Conservation (phyloP, 768 basidiomycete genomes). For the Tylopilus rubrobrunneus region DNA sequence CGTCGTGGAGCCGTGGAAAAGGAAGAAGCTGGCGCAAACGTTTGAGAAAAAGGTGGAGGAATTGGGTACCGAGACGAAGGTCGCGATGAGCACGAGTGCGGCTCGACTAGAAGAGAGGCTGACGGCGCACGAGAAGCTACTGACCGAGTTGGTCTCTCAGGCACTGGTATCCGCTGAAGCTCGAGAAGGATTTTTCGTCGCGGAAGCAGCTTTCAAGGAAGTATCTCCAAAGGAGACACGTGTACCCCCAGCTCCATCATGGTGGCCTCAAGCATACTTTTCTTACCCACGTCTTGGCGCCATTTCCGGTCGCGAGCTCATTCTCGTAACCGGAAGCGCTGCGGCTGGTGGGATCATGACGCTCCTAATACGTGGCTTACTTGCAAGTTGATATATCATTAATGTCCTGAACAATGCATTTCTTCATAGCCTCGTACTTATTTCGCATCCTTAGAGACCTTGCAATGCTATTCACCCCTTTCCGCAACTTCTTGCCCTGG, state of each 20-base stretch:
- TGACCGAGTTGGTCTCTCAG: conserved; percentile 28
- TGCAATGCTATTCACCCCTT: conserved; percentile 3
- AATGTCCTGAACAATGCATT: not conserved
- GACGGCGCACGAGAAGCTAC: conserved; percentile 40
- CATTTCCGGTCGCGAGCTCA: conserved; percentile 19
- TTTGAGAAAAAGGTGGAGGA: conserved; percentile 81
- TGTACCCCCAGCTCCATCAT: not conserved
- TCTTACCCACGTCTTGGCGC: conserved; percentile 9
- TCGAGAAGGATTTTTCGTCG: conserved; percentile 6
- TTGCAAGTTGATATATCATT: conserved; percentile 12
- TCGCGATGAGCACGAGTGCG: conserved; percentile 46
- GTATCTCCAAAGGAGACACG: not conserved
- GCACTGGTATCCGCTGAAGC: conserved; percentile 5
- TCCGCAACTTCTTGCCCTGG: not conserved
- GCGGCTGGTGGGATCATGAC: conserved; percentile 24
- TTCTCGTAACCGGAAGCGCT: conserved; percentile 30
- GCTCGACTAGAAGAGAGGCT: conserved; percentile 46
- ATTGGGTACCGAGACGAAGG: conserved; percentile 40
- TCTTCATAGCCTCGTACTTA: not conserved
- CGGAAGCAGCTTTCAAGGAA: conserved; percentile 5
- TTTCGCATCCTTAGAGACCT: not conserved
- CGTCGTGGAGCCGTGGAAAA: conserved; percentile 96
- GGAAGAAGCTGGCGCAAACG: conserved; percentile 77
- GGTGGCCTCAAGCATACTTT: conserved; percentile 10
- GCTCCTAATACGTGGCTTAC: conserved; percentile 20